phyloP scores from a whole-genome alignment of 2,329 filamentous ascomycete genomes.

The Didymella arachidicola region DNA sequence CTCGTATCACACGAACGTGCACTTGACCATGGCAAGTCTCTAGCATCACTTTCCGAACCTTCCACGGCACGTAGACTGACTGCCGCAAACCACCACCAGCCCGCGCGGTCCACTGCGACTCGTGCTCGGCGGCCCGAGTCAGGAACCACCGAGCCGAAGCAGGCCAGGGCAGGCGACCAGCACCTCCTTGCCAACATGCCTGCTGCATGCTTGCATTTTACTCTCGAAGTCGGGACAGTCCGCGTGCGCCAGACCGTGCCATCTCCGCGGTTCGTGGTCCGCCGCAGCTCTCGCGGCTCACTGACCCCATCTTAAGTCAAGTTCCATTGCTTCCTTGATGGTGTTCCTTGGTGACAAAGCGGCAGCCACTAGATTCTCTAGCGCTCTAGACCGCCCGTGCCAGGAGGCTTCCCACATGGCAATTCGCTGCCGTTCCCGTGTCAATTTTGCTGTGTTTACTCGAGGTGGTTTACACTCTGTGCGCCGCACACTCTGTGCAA shows the following conservation, averaged over 20 bases:
- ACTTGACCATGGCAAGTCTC: background rate
- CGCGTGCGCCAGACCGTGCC: slow-evolving; percentile 30
- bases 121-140: slow-evolving; percentile 19
- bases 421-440: slow-evolving; percentile 13
- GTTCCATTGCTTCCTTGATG: background rate
- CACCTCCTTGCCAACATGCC: slow-evolving; percentile 20
- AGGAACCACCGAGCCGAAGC: slow-evolving; percentile 25
- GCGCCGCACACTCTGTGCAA: background rate
- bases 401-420: slow-evolving; percentile 11
- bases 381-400: slow-evolving; percentile 1
- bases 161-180: slow-evolving; percentile 18
- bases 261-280: slow-evolving; percentile 32
- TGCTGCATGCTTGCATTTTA: slow-evolving; percentile 22
- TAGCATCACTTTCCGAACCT: background rate
- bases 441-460: slow-evolving; percentile 4
- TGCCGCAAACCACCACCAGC: slow-evolving; percentile 1
- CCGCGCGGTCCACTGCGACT: slow-evolving; percentile 14
- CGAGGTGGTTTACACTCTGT: background rate
- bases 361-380: slow-evolving; percentile 13
- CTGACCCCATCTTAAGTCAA: slow-evolving; percentile 38
- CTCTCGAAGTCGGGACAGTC: slow-evolving; percentile 31
- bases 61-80: background rate
- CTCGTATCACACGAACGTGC: background rate
- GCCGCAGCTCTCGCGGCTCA: slow-evolving; percentile 22
- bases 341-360: slow-evolving; percentile 1